Percentiles rank a stretch among this genome's conserved stretches.
Evolutionary conservation across 192 early-diverging fungal species (phyloP).

Genomic region (Funneliformis geosporum): DNA sequence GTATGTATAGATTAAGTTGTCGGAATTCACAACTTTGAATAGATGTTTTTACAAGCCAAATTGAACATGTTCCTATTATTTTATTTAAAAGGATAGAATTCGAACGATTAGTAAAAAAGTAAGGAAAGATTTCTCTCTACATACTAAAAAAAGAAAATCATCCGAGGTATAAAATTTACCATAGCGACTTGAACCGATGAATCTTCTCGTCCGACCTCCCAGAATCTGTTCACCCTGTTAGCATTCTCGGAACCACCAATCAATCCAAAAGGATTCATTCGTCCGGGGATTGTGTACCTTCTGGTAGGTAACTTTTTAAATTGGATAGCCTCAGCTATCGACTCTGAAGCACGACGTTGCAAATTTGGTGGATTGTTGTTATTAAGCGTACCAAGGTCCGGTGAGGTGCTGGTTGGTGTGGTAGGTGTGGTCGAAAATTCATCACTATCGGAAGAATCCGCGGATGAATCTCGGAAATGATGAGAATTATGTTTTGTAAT

Average conservation of each 20-base stretch:
- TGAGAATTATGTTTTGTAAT: not conserved
- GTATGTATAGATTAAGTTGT: too few relatives aligned
- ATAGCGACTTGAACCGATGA: constrained; percentile 33
- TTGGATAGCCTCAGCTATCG: not conserved
- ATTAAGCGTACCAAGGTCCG: not conserved
- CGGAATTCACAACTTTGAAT: too few relatives aligned
- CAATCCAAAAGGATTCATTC: constrained; percentile 7
- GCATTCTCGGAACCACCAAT: not conserved
- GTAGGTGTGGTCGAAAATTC: not conserved
- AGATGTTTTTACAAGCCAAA: constrained; percentile 3
- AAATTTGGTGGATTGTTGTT: not conserved
- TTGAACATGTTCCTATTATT: constrained; percentile 25
- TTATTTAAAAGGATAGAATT: not conserved
- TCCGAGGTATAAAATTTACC: constrained; percentile 13
- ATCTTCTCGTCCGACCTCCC: constrained; percentile 23
- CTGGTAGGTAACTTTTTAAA: not conserved
- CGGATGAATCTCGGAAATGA: constrained; percentile 1
- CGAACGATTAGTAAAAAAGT: not conserved
- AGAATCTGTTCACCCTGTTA: not conserved
- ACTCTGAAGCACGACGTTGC: constrained; percentile 25
- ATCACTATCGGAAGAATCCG: not conserved
- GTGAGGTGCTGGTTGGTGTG: not conserved
- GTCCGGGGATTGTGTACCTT: constrained; percentile 15
- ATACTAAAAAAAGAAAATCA: too few relatives aligned
- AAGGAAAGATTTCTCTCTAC: not conserved